A percentile compares a stretch with the other conserved stretches of the same genome.
phyloP scores from a whole-genome alignment of 352 stramenopile genomes.

The Phytophthora pistaciae region DNA sequence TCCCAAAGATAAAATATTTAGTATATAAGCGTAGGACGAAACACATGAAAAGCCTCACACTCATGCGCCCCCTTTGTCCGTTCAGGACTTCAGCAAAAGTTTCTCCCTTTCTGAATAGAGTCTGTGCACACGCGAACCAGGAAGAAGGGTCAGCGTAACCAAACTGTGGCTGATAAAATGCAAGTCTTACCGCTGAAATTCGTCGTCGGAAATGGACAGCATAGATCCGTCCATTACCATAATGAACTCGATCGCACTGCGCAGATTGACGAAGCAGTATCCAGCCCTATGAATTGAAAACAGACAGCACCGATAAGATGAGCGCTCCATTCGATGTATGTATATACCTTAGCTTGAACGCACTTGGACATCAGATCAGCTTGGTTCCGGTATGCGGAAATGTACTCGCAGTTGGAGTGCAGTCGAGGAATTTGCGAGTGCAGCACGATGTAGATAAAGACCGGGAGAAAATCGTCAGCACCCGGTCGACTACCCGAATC shows the following conservation, averaged over 20 bases:
- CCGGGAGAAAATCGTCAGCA: slow-evolving; percentile 92
- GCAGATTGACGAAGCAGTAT: slow-evolving; percentile 94
- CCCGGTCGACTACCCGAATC: slow-evolving; percentile 73
- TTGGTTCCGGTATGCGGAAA: slow-evolving; percentile 89
- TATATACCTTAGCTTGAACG: neutral
- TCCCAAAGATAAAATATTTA: slow-evolving; percentile 15
- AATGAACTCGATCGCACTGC: slow-evolving; percentile 92
- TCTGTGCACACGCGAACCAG: slow-evolving; percentile 10
- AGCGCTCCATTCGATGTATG: neutral
- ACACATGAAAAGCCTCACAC: slow-evolving; percentile 3
- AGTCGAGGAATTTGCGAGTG: slow-evolving; percentile 90
- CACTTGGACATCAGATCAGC: slow-evolving; percentile 93
- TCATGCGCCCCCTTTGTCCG: neutral
- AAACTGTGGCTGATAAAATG: neutral
- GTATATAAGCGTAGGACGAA: slow-evolving; percentile 18
- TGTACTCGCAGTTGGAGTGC: slow-evolving; percentile 93
- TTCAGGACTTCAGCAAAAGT: slow-evolving; percentile 31
- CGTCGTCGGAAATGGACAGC: slow-evolving; percentile 80
- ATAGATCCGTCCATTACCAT: slow-evolving; percentile 85
- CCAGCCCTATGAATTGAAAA: slow-evolving; percentile 57
- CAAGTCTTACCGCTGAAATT: slow-evolving; percentile 73
- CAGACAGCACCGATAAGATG: neutral
- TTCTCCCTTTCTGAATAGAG: slow-evolving; percentile 53
- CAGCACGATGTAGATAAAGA: slow-evolving; percentile 95
- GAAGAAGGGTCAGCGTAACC: neutral